Conservation (phyloP, 2,329 filamentous ascomycete species). For the Pestalotiopsis sp. region DNA sequence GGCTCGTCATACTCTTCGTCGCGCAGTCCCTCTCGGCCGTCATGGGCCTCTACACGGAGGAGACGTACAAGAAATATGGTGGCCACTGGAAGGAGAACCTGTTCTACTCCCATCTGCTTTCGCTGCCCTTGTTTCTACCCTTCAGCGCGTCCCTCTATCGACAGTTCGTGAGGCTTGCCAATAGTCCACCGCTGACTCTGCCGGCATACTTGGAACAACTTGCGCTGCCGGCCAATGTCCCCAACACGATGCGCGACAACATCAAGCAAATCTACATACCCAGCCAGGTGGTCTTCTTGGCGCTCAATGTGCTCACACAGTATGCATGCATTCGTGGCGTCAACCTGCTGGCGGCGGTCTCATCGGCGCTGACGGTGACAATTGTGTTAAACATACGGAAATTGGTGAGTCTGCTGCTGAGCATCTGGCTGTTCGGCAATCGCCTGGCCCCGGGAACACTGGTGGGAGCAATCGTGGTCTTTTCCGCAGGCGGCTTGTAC, state of each 20-base stretch:
- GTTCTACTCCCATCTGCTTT: constrained; percentile 85
- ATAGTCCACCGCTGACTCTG: constrained; percentile 64
- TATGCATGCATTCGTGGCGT: constrained; percentile 95
- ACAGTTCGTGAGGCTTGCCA: constrained; percentile 65
- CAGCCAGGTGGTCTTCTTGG: constrained; percentile 71
- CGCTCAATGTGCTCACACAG: constrained; percentile 84
- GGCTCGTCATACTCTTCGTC: constrained; percentile 80
- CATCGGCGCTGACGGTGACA: constrained; percentile 91
- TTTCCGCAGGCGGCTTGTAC: constrained; percentile 88
- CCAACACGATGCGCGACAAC: constrained; percentile 39
- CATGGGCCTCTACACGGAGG: constrained; percentile 94
- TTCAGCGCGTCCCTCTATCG: constrained; percentile 66
- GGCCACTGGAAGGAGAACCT: constrained; percentile 94
- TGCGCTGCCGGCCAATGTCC: constrained; percentile 34
- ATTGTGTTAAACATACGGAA: constrained; percentile 97
- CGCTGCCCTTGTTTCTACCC: constrained; percentile 75
- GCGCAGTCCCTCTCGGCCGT: constrained; percentile 90
- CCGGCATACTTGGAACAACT: constrained; percentile 34
- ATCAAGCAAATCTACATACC: constrained; percentile 53
- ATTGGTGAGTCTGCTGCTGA: constrained; percentile 85
- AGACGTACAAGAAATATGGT: constrained; percentile 83
- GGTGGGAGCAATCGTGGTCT: constrained; percentile 82
- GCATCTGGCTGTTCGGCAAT: constrained; percentile 95
- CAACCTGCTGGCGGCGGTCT: constrained; percentile 86
- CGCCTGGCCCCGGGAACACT: constrained; percentile 75